A percentile compares a stretch with the other conserved stretches of the same genome.
Evolutionary conservation across 495 filamentous ascomycete species (phyloP).

Genomic region (Cudoniella acicularis): DNA sequence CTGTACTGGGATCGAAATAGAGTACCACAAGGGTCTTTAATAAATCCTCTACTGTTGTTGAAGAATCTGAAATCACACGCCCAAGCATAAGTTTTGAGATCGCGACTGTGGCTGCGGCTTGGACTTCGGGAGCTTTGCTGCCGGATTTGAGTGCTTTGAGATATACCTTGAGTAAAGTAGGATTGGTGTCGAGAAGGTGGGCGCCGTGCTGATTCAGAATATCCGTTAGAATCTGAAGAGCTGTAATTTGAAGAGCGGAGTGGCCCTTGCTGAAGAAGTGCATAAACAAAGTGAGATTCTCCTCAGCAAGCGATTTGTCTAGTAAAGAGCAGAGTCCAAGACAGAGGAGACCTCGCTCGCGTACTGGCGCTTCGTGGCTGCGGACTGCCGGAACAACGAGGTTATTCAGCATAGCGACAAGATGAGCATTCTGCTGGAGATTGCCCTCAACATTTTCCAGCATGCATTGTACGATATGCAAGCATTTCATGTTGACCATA

Average conservation of each 20-base stretch:
- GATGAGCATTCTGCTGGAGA: conserved; percentile 78
- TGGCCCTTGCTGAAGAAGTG: conserved; percentile 95
- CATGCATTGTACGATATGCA: conserved; percentile 97
- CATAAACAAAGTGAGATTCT: conserved; percentile 90
- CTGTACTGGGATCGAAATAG: conserved; percentile 87
- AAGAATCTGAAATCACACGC: conserved; percentile 54
- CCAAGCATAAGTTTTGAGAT: conserved; percentile 85
- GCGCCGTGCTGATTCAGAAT: conserved; percentile 85
- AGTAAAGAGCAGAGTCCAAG: conserved; percentile 88
- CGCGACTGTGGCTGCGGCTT: conserved; percentile 76
- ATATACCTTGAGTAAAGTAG: conserved; percentile 70
- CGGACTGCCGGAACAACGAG: conserved; percentile 92
- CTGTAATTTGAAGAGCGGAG: conserved; percentile 80
- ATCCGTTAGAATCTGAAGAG: conserved; percentile 89
- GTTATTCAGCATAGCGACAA: conserved; percentile 95
- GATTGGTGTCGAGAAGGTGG: conserved; percentile 57
- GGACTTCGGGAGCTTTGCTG: conserved; percentile 64
- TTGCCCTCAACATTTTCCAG: conserved; percentile 83
- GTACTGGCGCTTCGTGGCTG: conserved; percentile 86
- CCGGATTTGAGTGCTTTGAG: conserved; percentile 69
- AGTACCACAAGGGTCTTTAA: conserved; percentile 77
- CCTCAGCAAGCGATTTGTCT: conserved; percentile 84
- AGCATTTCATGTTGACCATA: conserved; percentile 95
- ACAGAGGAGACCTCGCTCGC: conserved; percentile 84
- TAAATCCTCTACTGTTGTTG: conserved; percentile 57